These are phyloP conservation scores for Umbelopsis isabellina DNA, from an alignment of 192 early-diverging fungal species.

Conservation along the genomic window DNA sequence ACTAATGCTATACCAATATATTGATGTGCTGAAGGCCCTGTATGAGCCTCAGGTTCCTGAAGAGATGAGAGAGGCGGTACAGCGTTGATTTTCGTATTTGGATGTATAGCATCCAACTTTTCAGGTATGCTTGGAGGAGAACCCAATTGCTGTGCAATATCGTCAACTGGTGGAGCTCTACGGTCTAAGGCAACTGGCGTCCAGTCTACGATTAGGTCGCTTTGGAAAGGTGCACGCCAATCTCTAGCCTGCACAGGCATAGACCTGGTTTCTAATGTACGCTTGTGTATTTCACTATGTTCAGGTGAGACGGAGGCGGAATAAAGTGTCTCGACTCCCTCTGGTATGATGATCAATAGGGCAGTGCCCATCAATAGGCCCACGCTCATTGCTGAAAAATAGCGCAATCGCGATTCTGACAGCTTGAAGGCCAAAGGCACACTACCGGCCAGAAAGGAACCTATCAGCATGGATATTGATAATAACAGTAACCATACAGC, in stretches of 20 bases:
- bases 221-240: background rate
- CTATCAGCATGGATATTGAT: slow-evolving; percentile 77
- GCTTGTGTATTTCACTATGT: background rate
- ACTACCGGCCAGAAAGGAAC: slow-evolving; percentile 85
- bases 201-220: background rate
- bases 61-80: background rate
- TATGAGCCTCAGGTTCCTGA: background rate
- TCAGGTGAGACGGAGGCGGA: slow-evolving; percentile 13
- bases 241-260: background rate
- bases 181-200: background rate
- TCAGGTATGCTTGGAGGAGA: background rate
- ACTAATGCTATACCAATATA: slow-evolving; percentile 82
- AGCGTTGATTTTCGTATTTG: background rate
- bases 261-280: background rate
- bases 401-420: slow-evolving; percentile 69
- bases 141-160: background rate
- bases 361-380: slow-evolving; percentile 93
- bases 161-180: slow-evolving; percentile 11
- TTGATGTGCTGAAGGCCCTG: slow-evolving; percentile 45
- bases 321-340: slow-evolving; percentile 91
- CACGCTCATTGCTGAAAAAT: slow-evolving; percentile 83
- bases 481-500: slow-evolving; percentile 67
- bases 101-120: background rate
- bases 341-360: slow-evolving; percentile 92
- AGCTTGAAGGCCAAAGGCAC: slow-evolving; percentile 83